Conservation (phyloP, 768 basidiomycete species). For the Amylocystis lapponica region DNA sequence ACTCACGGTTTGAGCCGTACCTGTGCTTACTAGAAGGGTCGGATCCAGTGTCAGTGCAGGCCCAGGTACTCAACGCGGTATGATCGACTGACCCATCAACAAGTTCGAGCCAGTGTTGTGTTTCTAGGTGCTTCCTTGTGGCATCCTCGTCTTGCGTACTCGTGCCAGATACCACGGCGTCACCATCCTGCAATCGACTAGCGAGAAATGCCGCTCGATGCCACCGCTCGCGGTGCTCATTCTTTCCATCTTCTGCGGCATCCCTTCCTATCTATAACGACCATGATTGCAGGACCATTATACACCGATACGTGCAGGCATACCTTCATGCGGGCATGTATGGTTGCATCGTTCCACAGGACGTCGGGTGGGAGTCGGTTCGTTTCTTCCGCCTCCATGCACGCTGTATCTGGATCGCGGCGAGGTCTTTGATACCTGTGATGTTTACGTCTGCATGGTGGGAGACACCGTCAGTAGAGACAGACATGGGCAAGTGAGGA, state of each 20-base stretch:
- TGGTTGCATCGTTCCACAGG: slow-evolving; percentile 17
- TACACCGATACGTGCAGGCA: not conserved
- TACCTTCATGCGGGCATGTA: slow-evolving; percentile 21
- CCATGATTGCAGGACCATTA: too few relatives aligned
- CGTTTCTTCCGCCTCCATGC: slow-evolving; percentile 17
- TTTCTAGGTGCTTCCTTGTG: slow-evolving; percentile 45
- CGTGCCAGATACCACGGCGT: slow-evolving; percentile 27
- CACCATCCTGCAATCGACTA: slow-evolving; percentile 37
- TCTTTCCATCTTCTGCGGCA: slow-evolving; percentile 40
- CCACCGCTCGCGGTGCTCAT: slow-evolving; percentile 43
- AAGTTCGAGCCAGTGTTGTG: slow-evolving; percentile 60
- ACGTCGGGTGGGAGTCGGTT: slow-evolving; percentile 12
- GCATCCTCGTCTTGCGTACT: slow-evolving; percentile 19
- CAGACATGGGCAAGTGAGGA: too few relatives aligned
- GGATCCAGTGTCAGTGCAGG: too few relatives aligned
- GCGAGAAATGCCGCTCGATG: slow-evolving; percentile 39
- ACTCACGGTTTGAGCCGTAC: slow-evolving; percentile 57
- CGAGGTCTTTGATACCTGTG: too few relatives aligned
- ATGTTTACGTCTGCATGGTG: too few relatives aligned
- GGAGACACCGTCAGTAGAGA: too few relatives aligned
- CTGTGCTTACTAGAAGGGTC: slow-evolving; percentile 48
- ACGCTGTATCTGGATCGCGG: slow-evolving; percentile 19
- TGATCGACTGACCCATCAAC: slow-evolving; percentile 43
- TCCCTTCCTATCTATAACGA: slow-evolving; percentile 34
- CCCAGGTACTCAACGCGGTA: not conserved